Evolutionary conservation across 2,329 filamentous ascomycete species (phyloP), one percentile per base, ranked within the genome.

Genomic region (Zarea fungicola): DNA sequence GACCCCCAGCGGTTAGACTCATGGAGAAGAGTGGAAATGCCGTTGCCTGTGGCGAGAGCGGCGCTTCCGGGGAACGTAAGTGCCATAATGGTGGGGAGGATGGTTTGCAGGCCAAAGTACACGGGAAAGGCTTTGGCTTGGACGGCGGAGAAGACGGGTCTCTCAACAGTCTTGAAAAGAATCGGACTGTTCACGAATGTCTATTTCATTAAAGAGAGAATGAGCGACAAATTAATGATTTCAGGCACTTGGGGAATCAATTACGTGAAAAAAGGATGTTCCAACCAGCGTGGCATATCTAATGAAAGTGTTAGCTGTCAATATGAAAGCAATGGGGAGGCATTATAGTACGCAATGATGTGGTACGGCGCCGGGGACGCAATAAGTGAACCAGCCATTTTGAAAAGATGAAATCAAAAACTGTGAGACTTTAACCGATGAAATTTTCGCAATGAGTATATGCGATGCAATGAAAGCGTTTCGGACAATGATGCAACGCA

Each of bases 261-360:
- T 32, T 68, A 86, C 84, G 65, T 97, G 89, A 69, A 90, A 97
- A 65, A 96, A 77, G 32, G 89, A 87, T 23, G 85, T 85, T 55
- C 93, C 93, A 13, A 97, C 75, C 42, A 97, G 79, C 18, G 89
- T 90, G 56, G 89, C 90, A 70, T 95, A 96, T 63, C 89, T 93
- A 57, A 40, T 14, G 44, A 40, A n/a, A 45, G 51, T 63, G 52
- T 64, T 54, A 63, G 59, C 52, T n/a, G n/a, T n/a, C n/a, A 16
- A 37, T 48, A 45, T 34, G 35, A 14, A 14, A 14, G 23, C 40
- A 22, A 23, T 34, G 26, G 13, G 16, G 9, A 11, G 22, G 40
- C n/a, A 42, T 22, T 21, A 21, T 34, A 70, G 56, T 75, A 89
- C 84, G 83, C 81, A 53, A 91, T 71, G 52, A 92, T 78, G 65